Evolutionary conservation across 2,329 filamentous ascomycete genomes (phyloP).

Genomic region (Sarocladium kiliense): DNA sequence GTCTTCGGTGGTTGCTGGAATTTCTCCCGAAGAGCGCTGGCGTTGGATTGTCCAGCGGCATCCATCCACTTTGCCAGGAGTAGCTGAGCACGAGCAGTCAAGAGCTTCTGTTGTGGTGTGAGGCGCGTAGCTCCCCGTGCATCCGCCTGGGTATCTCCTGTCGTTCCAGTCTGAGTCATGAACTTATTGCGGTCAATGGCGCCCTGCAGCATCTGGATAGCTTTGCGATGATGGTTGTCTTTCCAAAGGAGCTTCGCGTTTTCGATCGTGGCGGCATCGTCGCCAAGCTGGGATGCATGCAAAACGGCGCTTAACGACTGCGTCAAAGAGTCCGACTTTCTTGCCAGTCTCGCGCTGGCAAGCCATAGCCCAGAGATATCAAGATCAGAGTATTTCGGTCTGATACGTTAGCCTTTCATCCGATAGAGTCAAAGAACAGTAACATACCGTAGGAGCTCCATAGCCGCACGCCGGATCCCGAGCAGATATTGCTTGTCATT

Average conservation of each 20-base stretch:
- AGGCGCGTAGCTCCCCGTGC: constrained; percentile 20
- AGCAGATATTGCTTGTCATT: constrained; percentile 92
- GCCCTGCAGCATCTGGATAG: constrained; percentile 83
- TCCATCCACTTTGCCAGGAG: constrained; percentile 96
- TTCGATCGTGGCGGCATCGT: constrained; percentile 86
- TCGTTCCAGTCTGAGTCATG: constrained; percentile 40
- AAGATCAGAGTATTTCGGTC: constrained; percentile 57
- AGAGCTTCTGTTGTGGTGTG: constrained; percentile 49
- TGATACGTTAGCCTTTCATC: constrained; percentile 23
- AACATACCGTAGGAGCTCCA: constrained; percentile 68
- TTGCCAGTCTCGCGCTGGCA: constrained; percentile 74
- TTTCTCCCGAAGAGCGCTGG: constrained; percentile 69
- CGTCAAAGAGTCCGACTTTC: constrained; percentile 77
- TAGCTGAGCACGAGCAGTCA: constrained; percentile 76
- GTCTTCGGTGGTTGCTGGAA: constrained; percentile 79
- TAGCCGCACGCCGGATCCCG: constrained; percentile 77
- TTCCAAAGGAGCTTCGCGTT: constrained; percentile 91
- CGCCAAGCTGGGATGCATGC: constrained; percentile 77
- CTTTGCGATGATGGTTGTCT: constrained; percentile 88
- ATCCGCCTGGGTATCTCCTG: constrained; percentile 21
- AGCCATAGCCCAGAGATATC: constrained; percentile 85
- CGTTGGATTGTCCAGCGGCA: constrained; percentile 86
- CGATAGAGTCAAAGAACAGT: constrained; percentile 2
- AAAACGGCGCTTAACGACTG: constrained; percentile 93
- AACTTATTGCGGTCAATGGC: constrained; percentile 82